A percentile compares a stretch with the other conserved stretches of the same genome.
Evolutionary conservation across 2,329 filamentous ascomycete genomes (phyloP).

Genomic region (Aspergillus carbonarius): DNA sequence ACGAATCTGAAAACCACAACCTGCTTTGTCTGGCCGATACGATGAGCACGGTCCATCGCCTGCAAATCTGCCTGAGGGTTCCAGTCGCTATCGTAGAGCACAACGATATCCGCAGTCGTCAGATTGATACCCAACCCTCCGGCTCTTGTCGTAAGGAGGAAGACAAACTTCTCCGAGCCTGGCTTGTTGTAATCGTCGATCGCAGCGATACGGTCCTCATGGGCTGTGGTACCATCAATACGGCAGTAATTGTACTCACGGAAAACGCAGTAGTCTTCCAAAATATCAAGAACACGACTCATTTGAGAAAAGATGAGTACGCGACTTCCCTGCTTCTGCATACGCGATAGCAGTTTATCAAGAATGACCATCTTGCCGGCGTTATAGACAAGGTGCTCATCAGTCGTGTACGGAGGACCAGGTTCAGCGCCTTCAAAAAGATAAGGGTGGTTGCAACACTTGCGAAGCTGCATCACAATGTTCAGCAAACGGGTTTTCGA

Average conservation of each 20-base stretch:
- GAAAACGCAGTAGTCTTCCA: conserved; percentile 98
- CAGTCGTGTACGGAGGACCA: conserved; percentile 94
- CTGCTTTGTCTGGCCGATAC: conserved; percentile 98
- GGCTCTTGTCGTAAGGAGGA: conserved; percentile 90
- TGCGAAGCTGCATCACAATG: conserved; percentile 98
- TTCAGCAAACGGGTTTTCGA: conserved; percentile 96
- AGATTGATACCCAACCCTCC: conserved; percentile 96
- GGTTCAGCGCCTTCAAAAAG: conserved; percentile 97
- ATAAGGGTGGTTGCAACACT: conserved; percentile 98
- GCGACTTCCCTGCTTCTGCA: conserved; percentile 83
- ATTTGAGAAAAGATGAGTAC: conserved; percentile 99
- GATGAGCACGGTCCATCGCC: conserved; percentile 97
- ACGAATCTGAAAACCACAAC: conserved; percentile 96
- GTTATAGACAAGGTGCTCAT: conserved; percentile 91
- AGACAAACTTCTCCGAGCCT: conserved; percentile 93
- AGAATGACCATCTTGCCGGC: conserved; percentile 97
- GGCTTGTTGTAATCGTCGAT: conserved; percentile 99
- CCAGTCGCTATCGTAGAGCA: conserved; percentile 98
- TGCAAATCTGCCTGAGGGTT: conserved; percentile 98
- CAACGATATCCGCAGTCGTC: conserved; percentile 90
- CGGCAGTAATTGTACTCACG: conserved; percentile 92
- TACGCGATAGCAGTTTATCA: conserved; percentile 81
- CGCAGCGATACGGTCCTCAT: conserved; percentile 94
- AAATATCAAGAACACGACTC: conserved; percentile 93
- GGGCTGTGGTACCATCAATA: conserved; percentile 93